Conservation (phyloP, 2,329 filamentous ascomycete genomes). For the Calonectria multiphialidica region DNA sequence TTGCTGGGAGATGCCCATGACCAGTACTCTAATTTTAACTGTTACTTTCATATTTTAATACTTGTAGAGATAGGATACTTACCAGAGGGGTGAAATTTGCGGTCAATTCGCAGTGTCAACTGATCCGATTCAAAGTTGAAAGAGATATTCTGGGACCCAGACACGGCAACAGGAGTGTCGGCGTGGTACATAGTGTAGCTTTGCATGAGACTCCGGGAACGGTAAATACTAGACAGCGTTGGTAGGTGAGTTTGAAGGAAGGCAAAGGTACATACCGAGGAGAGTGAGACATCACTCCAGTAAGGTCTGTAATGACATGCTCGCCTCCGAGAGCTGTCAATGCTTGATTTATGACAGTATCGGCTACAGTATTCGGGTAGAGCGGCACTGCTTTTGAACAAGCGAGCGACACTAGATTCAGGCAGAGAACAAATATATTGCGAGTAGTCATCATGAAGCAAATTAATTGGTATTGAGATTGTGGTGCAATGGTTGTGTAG, state of each 20-base stretch:
- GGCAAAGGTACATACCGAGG: background rate
- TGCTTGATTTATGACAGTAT: constrained; percentile 7
- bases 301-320: background rate
- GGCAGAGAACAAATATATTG: too few species aligned
- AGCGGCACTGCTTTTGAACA: too few species aligned
- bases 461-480: too few species aligned
- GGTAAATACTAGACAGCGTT: constrained; percentile 14
- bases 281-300: constrained; percentile 22
- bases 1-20: constrained; percentile 24
- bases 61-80: fast-evolving
- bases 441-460: too few species aligned
- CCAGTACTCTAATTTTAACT: constrained; percentile 10
- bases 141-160: constrained; percentile 26
- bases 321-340: constrained; percentile 21
- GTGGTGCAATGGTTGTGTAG: too few species aligned
- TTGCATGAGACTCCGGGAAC: constrained; percentile 31
- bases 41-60: too few species aligned
- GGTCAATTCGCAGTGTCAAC: constrained; percentile 23
- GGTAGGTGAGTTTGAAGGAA: background rate
- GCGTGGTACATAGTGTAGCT: constrained; percentile 24
- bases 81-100: constrained; percentile 17
- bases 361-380: too few species aligned
- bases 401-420: too few species aligned
- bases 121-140: constrained; percentile 13
- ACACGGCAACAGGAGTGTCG: constrained; percentile 19